These are phyloP conservation scores for Colletotrichum spaethianum DNA, from an alignment of 2,329 filamentous ascomycete genomes.

Conservation along the genomic window DNA sequence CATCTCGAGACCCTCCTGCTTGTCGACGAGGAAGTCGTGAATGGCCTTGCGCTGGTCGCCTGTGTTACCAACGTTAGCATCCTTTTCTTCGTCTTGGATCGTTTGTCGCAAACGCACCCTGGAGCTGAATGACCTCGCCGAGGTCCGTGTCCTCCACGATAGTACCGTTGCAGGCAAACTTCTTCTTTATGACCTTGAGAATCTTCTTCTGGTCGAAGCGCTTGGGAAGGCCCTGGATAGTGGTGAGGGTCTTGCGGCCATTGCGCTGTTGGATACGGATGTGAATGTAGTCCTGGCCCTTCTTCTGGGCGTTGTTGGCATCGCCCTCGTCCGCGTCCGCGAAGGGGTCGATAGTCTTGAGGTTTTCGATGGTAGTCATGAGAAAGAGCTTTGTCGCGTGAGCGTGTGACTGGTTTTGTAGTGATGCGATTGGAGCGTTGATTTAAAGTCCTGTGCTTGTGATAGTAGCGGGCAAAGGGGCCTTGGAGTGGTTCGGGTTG, in stretches of 20 bases:
- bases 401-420: slow-evolving; percentile 14
- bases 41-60: slow-evolving; percentile 95
- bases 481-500: slow-evolving; percentile 12
- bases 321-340: slow-evolving; percentile 44
- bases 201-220: slow-evolving; percentile 99
- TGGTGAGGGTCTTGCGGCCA: slow-evolving; percentile 99
- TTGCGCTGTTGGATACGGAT: slow-evolving; percentile 44
- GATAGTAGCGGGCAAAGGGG: background rate
- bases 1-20: slow-evolving; percentile 87
- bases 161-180: slow-evolving; percentile 56
- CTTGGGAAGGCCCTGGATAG: slow-evolving; percentile 97
- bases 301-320: slow-evolving; percentile 39
- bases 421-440: slow-evolving; percentile 2
- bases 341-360: slow-evolving; percentile 44
- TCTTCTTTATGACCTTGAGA: slow-evolving; percentile 99
- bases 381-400: slow-evolving; percentile 32
- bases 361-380: slow-evolving; percentile 45
- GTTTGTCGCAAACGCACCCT: slow-evolving; percentile 24
- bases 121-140: slow-evolving; percentile 43
- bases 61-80: slow-evolving; percentile 14
- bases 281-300: slow-evolving; percentile 44
- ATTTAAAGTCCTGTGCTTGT: background rate
- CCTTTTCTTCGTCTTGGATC: background rate
- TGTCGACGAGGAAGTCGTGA: slow-evolving; percentile 90
- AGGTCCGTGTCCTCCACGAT: slow-evolving; percentile 43